Evolutionary conservation across 306 rosid species (phyloP), one percentile per base, ranked within the genome.

Genomic region (Cicer yamashitae): DNA sequence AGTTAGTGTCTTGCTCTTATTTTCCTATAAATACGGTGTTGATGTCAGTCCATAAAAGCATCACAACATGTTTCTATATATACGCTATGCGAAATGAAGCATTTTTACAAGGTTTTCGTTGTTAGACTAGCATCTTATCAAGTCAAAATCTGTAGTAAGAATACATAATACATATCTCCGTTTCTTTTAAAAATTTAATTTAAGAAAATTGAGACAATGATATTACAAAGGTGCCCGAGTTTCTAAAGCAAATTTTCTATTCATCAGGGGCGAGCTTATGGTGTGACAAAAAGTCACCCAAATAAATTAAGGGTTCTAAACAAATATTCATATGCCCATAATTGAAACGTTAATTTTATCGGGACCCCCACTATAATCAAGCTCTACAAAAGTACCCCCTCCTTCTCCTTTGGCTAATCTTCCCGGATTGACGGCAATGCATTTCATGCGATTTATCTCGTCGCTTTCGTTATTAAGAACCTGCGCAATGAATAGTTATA

Each of bases 371-470:
- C 81, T 50, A 77, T 85, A 94, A 57, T 86, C 83, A 38, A 94
- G 92, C 88, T 89, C 97, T 0, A 84, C 93, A 53, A 94, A 94
- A 78, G 96, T 94, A 61, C 97, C 99, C 18, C 96, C 97, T 71
- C 99, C 96, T 87, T 90, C 98, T 65, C 97, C 99, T 85, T 92
- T 92, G 68, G 93, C 83, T 10, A 92, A 81, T 86, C 97, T 90
- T 84, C 97, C 99, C 0, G 97, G 99, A 82, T 94, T 94, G 56
- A 94, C 79, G 53, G 93, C 92, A 63, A 92, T 67, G 82, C 96
- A 92, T 70, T 83, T 91, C 61, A 12, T 65, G 71, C 46, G 76
- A 75, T 70, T 84, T 43, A 67, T 83, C 25, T 78, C 88, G 45
- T 84, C 88, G 30, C 81, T 79, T 74, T 86, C 96, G 12, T 86